Percentiles rank a stretch among this genome's conserved stretches.
phyloP scores from a whole-genome alignment of 2,329 filamentous ascomycete genomes.

The Ophiostoma pallidulum region DNA sequence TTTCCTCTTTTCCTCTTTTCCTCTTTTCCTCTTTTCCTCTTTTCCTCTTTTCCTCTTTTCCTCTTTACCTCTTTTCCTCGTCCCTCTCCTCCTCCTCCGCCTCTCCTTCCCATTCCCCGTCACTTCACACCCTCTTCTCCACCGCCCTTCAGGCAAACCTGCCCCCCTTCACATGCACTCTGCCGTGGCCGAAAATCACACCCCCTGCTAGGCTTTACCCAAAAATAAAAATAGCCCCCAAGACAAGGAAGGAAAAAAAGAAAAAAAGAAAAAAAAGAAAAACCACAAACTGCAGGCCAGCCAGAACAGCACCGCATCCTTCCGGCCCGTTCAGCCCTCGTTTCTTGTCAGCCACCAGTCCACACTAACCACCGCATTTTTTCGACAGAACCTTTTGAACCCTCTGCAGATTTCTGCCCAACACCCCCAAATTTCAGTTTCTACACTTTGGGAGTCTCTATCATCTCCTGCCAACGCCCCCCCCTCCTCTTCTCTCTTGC shows the following conservation, averaged over 20 bases:
- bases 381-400: constrained; percentile 6
- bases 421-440: neutral
- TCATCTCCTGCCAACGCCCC: too few species aligned
- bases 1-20: neutral
- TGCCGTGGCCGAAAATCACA: constrained; percentile 1
- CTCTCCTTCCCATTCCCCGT: neutral
- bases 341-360: constrained; percentile 6
- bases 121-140: constrained; percentile 6
- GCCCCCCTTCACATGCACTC: neutral
- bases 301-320: constrained; percentile 5
- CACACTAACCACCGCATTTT: constrained; percentile 16
- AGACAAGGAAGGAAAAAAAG: neutral
- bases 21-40: neutral
- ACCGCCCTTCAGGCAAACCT: neutral
- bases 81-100: neutral
- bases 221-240: neutral
- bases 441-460: too few species aligned
- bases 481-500: neutral
- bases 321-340: constrained; percentile 16
- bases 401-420: constrained; percentile 13
- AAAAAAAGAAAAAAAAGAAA: constrained; percentile 1
- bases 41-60: neutral
- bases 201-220: constrained; percentile 6
- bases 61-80: neutral
- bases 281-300: neutral